phyloP scores from a whole-genome alignment of 179 eudicot species.

The Beta lomatogona region DNA sequence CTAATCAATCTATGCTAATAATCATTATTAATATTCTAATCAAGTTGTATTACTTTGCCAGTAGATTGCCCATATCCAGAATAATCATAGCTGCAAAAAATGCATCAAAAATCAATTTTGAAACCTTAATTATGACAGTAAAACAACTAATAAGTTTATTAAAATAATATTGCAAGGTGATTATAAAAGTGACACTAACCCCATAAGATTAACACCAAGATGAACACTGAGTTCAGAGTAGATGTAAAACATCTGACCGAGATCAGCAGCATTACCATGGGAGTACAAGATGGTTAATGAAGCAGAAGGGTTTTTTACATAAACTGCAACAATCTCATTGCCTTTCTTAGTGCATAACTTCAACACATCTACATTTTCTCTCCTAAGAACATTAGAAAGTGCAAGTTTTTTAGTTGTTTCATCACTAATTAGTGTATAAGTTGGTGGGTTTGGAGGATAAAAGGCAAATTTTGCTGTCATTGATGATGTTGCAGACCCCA shows the following conservation, averaged over 20 bases:
- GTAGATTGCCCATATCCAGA: slow-evolving; percentile 89
- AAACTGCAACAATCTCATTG: slow-evolving; percentile 67
- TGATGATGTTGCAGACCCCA: slow-evolving; percentile 91
- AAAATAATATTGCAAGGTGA: too few species aligned
- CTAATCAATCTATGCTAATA: too few species aligned
- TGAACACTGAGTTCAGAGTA: slow-evolving; percentile 72
- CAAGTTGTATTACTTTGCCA: slow-evolving; percentile 61
- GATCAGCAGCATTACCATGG: slow-evolving; percentile 89
- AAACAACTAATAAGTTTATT: too few species aligned
- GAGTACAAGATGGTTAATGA: slow-evolving; percentile 72
- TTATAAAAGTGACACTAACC: slow-evolving; percentile 39
- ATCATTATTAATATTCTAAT: not conserved
- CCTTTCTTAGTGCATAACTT: slow-evolving; percentile 70
- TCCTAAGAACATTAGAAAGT: slow-evolving; percentile 62
- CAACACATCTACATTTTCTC: slow-evolving; percentile 66
- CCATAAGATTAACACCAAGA: slow-evolving; percentile 74
- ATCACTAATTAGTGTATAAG: slow-evolving; percentile 61
- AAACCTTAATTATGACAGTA: too few species aligned
- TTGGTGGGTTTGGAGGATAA: slow-evolving; percentile 81
- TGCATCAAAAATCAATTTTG: not conserved
- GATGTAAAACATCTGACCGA: slow-evolving; percentile 83
- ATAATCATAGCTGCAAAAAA: slow-evolving; percentile 68
- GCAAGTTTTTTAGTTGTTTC: slow-evolving; percentile 36
- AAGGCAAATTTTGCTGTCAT: slow-evolving; percentile 91
- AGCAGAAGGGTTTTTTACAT: slow-evolving; percentile 59